phyloP scores from a whole-genome alignment of 2,329 filamentous ascomycete genomes.

The Colletotrichum tamarilloi region DNA sequence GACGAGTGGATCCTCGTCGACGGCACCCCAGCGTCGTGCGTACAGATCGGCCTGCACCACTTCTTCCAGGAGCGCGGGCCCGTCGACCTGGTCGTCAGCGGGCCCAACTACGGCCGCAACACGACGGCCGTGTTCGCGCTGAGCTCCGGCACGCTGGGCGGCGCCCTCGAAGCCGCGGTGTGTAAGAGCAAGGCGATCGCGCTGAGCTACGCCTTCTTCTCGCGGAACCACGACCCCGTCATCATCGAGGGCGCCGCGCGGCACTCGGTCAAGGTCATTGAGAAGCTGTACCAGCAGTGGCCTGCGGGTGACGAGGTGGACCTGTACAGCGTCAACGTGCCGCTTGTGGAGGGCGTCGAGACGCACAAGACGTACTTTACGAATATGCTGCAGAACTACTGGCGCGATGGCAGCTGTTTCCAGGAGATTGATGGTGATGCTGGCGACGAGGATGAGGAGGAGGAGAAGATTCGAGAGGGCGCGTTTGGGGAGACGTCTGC shows the following conservation, averaged over 20 bases:
- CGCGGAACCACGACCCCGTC: constrained; percentile 81
- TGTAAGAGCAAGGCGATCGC: constrained; percentile 80
- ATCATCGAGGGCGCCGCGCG: constrained; percentile 83
- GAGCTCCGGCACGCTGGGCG: constrained; percentile 81
- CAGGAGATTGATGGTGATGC: constrained; percentile 77
- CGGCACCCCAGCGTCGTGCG: constrained; percentile 83
- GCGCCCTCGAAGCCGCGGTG: constrained; percentile 80
- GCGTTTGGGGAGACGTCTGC: constrained; percentile 57
- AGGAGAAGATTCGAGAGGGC: constrained; percentile 77
- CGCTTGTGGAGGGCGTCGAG: constrained; percentile 81
- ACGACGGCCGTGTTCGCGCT: constrained; percentile 83
- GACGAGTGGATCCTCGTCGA: constrained; percentile 88
- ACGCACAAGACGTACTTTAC: constrained; percentile 82
- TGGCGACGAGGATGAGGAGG: constrained; percentile 75
- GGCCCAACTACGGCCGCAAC: constrained; percentile 87
- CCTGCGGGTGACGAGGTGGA: constrained; percentile 73
- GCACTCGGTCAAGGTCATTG: constrained; percentile 80
- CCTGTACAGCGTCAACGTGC: constrained; percentile 93
- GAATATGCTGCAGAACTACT: constrained; percentile 89
- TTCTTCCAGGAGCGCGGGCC: constrained; percentile 79
- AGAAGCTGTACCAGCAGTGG: constrained; percentile 83
- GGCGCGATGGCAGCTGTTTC: constrained; percentile 88
- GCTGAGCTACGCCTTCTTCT: constrained; percentile 90
- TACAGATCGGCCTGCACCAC: constrained; percentile 85
- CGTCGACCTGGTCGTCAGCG: constrained; percentile 81